Evolutionary conservation across 495 filamentous ascomycete genomes (phyloP), one percentile per base, ranked within the genome.

Genomic region (Parachaetomium inaequale): DNA sequence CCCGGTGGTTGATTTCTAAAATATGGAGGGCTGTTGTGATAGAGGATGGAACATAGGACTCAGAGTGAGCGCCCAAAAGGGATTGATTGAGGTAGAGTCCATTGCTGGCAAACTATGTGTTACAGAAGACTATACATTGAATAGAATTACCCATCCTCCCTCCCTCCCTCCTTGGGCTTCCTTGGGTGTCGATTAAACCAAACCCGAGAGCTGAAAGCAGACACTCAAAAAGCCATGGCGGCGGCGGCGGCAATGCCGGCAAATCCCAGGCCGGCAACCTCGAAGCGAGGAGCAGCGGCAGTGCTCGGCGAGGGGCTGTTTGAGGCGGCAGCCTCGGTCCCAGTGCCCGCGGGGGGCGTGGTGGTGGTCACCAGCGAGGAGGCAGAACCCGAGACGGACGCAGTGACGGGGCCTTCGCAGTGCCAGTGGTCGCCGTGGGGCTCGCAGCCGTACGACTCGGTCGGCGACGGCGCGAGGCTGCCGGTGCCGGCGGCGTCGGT

Each of bases 371-470:
- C 51, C 15, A 52, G 38, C 2, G 54, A 45, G 55, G 53, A 17
- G 23, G 3, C 21, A 23, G 38, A 19, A 62, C 66, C 28, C 7
- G 49, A 19, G 26, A 36, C n/a, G 1, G 63, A 40, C 4, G 69
- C 69, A 4, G 68, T 59, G 36, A 55, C 59, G 29, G 68, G 60
- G 28, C 74, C 73, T 21, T 70, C 69, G 58, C 75, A 77, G 54
- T 77, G 74, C 75, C 73, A 77, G 58, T 77, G 74, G 51, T 77
- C 73, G 23, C 75, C 73, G 40, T 75, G 73, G 14, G 72, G 38
- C 23, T 70, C 62, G 50, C 75, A 77, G 36, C 73, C 72, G 19
- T 69, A 63, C 2, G 73, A 75, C 63, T 69, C 75, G 11, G 73
- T 75, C 2, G 72, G 75, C 54, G 65, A 70, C 15, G 73, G 75